These are phyloP conservation scores for Parastagonospora nodorum DNA, from an alignment of 2,329 filamentous ascomycete genomes.

Conservation along the genomic window DNA sequence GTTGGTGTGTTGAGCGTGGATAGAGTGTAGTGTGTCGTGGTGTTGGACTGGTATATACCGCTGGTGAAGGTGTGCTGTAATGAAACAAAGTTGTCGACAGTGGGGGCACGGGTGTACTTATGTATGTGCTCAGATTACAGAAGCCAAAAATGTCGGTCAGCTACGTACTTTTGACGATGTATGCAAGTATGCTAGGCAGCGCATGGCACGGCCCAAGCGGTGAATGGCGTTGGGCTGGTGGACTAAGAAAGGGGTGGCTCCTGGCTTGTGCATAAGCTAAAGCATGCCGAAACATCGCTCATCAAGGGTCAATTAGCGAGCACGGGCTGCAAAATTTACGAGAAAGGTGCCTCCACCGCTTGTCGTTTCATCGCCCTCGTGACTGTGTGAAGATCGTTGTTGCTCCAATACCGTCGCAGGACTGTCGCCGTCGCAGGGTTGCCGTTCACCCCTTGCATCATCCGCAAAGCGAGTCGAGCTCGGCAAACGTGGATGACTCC, in stretches of 20 bases:
- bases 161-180: slow-evolving; percentile 47
- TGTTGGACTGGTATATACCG: slow-evolving; percentile 18
- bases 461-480: slow-evolving; percentile 19
- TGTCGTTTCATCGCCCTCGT: slow-evolving; percentile 49
- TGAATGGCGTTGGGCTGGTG: slow-evolving; percentile 47
- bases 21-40: slow-evolving; percentile 11
- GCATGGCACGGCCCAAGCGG: slow-evolving; percentile 46
- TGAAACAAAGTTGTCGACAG: slow-evolving; percentile 39
- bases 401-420: slow-evolving; percentile 42
- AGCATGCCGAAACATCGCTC: slow-evolving; percentile 44
- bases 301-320: slow-evolving; percentile 40
- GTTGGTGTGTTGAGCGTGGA: slow-evolving; percentile 8
- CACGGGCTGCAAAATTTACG: slow-evolving; percentile 44
- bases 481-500: slow-evolving; percentile 13
- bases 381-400: slow-evolving; percentile 42
- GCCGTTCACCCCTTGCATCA: slow-evolving; percentile 29
- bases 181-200: slow-evolving; percentile 46
- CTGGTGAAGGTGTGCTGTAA: slow-evolving; percentile 31
- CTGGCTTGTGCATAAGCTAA: slow-evolving; percentile 46
- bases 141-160: slow-evolving; percentile 47
- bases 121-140: slow-evolving; percentile 45
- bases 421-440: slow-evolving; percentile 24
- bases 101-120: slow-evolving; percentile 46
- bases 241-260: slow-evolving; percentile 46
- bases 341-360: slow-evolving; percentile 35